These are phyloP conservation scores for Thelephora aurantiotincta DNA, from an alignment of 768 basidiomycete species.

Conservation along the genomic window DNA sequence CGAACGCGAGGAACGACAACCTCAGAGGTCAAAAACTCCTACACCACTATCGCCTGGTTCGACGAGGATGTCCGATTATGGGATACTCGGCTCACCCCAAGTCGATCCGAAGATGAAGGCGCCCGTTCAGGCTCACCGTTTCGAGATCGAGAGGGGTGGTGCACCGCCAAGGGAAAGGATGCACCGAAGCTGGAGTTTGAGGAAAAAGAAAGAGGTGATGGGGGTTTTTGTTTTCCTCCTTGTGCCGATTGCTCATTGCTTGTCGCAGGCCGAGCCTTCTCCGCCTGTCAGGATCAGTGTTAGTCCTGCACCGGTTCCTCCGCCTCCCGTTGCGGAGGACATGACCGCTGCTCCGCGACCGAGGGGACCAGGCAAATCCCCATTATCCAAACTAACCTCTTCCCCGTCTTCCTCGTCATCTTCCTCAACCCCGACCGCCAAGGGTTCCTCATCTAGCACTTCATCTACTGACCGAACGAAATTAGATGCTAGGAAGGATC, in stretches of 20 bases:
- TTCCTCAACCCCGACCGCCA: not conserved
- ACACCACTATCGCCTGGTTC: not conserved
- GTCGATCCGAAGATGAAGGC: not conserved
- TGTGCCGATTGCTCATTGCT: too few species aligned
- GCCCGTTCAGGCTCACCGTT: too few species aligned
- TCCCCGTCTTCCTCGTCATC: not conserved
- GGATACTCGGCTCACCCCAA: not conserved
- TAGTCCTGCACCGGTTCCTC: not conserved
- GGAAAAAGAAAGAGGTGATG: too few species aligned
- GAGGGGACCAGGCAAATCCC: not conserved
- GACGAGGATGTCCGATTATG: not conserved
- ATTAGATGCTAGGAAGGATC: not conserved
- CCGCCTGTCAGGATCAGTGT: too few species aligned
- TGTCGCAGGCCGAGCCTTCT: too few species aligned
- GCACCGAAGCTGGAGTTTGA: too few species aligned
- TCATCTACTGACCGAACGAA: not conserved
- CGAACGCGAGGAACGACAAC: not conserved
- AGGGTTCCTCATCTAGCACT: not conserved
- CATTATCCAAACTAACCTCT: not conserved
- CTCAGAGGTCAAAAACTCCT: not conserved
- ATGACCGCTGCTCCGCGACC: not conserved
- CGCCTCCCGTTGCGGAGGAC: not conserved
- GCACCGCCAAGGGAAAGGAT: too few species aligned
- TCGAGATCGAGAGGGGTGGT: too few species aligned
- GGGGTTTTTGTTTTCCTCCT: too few species aligned